A percentile compares a stretch with the other conserved stretches of the same genome.
These are phyloP conservation scores for Cercospora sp. DNA, from an alignment of 2,329 filamentous ascomycete genomes.

Conservation along the genomic window DNA sequence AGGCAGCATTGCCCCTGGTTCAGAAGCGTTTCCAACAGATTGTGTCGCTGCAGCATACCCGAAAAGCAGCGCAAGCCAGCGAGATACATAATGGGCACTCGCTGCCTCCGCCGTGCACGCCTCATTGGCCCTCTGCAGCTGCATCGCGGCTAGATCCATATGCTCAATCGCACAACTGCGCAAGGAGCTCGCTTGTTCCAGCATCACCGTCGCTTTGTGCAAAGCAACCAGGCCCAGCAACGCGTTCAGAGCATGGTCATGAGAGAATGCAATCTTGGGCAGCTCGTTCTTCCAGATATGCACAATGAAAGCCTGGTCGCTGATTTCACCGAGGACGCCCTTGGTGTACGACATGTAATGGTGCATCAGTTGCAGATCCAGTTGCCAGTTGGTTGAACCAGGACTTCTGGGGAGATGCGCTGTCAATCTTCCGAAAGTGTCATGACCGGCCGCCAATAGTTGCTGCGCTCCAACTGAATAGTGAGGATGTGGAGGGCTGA, in stretches of 20 bases:
- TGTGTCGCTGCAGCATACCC: slow-evolving; percentile 24
- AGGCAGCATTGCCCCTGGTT: slow-evolving; percentile 23
- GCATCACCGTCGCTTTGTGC: slow-evolving; percentile 34
- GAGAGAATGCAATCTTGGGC: slow-evolving; percentile 33
- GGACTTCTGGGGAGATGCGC: slow-evolving; percentile 31
- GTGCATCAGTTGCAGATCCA: slow-evolving; percentile 38
- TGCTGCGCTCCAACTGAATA: neutral
- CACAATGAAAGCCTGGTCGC: slow-evolving; percentile 25
- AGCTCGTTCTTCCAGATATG: slow-evolving; percentile 35
- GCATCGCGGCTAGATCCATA: slow-evolving; percentile 34
- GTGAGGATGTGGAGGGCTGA: slow-evolving; percentile 7
- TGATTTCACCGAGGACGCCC: slow-evolving; percentile 31
- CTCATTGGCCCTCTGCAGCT: slow-evolving; percentile 28
- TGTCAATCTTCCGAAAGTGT: slow-evolving; percentile 31
- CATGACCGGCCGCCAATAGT: neutral
- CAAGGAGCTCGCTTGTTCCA: slow-evolving; percentile 27
- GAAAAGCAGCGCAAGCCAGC: slow-evolving; percentile 35
- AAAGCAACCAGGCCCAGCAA: slow-evolving; percentile 36
- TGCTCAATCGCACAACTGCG: slow-evolving; percentile 36
- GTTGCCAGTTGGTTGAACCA: slow-evolving; percentile 27
- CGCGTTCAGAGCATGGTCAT: slow-evolving; percentile 36
- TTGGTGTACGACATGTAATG: slow-evolving; percentile 33
- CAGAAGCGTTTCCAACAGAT: neutral
- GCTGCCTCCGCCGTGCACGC: slow-evolving; percentile 32
- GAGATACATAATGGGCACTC: slow-evolving; percentile 34